Conservation (phyloP, 2,329 filamentous ascomycete species). For the Zasmidium angulare region DNA sequence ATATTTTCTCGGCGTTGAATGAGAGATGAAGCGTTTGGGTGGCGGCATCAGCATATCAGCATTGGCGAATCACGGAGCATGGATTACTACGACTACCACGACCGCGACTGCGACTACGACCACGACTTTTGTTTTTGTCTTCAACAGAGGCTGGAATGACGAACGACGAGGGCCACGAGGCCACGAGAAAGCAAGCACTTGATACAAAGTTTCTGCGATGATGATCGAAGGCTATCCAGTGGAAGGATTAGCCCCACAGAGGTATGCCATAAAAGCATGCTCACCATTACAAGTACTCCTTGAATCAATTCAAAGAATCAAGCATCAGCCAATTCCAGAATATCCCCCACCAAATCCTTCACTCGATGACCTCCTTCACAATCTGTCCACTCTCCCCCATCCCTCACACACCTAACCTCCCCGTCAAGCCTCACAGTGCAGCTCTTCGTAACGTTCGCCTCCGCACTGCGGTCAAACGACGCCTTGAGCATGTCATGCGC, state of each 20-base stretch:
- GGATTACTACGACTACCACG: background rate
- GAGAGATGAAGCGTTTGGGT: background rate
- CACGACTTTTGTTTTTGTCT: no score
- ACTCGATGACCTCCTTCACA: constrained; percentile 69
- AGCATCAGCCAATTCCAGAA: constrained; percentile 41
- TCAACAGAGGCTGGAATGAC: background rate
- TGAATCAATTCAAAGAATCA: background rate
- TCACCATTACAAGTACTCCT: no score
- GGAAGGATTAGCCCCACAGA: background rate
- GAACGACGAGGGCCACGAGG: background rate
- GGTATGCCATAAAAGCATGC: no score
- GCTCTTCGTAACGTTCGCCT: constrained; percentile 47
- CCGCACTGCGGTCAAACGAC: constrained; percentile 64
- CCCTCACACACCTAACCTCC: constrained; percentile 79
- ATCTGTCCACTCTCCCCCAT: constrained; percentile 74
- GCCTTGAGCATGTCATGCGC: constrained; percentile 58
- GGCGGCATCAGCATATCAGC: constrained; percentile 1
- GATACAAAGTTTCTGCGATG: background rate
- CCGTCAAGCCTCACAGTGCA: constrained; percentile 66
- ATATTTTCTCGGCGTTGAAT: background rate
- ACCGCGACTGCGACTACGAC: no score
- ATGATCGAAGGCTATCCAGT: background rate
- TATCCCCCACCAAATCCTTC: constrained; percentile 72
- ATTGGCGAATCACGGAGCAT: background rate
- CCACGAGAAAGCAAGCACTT: background rate